Evolutionary conservation across 495 filamentous ascomycete genomes (phyloP).

Genomic region (Xylaria bambusicola): DNA sequence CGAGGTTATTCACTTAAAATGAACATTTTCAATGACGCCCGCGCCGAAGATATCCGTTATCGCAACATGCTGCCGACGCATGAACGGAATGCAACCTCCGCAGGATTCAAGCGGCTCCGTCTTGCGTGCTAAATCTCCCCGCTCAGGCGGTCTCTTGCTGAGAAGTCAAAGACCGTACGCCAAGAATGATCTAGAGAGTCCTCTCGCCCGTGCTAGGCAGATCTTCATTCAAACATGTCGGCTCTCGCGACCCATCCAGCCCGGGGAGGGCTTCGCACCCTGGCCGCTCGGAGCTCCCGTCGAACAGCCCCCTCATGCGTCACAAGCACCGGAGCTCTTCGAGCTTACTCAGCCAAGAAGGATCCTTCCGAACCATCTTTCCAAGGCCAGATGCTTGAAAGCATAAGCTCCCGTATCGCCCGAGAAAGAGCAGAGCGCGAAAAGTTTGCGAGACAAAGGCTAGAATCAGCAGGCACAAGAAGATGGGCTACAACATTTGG

Average conservation of each 20-base stretch:
- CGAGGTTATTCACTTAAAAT: too few species aligned
- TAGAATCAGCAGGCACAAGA: constrained; percentile 53
- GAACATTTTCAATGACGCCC: too few species aligned
- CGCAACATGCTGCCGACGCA: not conserved
- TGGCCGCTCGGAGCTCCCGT: constrained; percentile 13
- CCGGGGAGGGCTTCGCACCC: constrained; percentile 22
- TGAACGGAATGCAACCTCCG: not conserved
- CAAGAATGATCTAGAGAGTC: constrained; percentile 12
- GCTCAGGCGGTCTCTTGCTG: not conserved
- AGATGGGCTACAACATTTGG: constrained; percentile 65
- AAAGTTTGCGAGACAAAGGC: constrained; percentile 60
- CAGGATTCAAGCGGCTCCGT: constrained; percentile 3
- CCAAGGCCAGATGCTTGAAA: constrained; percentile 84
- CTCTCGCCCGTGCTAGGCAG: constrained; percentile 5
- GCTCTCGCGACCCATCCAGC: constrained; percentile 23
- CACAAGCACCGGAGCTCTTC: constrained; percentile 13
- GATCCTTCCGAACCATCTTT: constrained; percentile 55
- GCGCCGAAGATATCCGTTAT: too few species aligned
- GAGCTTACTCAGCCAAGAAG: constrained; percentile 31
- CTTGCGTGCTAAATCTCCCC: not conserved
- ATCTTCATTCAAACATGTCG: constrained; percentile 27
- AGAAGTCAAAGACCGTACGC: too few species aligned
- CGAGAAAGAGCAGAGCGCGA: constrained; percentile 71
- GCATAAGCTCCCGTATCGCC: constrained; percentile 72
- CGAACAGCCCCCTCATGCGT: constrained; percentile 18